Conservation (phyloP, 306 rosid species). For the Ceratonia siliqua region DNA sequence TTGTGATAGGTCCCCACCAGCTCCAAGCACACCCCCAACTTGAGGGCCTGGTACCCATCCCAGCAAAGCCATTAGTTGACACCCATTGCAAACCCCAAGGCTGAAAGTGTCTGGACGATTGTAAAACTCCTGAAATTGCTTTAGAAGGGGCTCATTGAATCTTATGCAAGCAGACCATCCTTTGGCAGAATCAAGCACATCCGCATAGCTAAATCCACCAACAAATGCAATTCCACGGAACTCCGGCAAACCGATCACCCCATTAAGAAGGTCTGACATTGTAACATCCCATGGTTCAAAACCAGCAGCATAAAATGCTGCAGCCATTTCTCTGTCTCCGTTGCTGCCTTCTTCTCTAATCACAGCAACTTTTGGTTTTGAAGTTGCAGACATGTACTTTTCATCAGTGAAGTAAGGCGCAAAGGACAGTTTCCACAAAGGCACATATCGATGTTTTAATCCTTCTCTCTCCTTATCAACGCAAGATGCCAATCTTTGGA, state of each 20-base stretch:
- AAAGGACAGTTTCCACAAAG: slow-evolving; percentile 67
- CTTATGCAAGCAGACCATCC: slow-evolving; percentile 86
- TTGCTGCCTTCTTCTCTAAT: slow-evolving; percentile 93
- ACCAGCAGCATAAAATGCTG: slow-evolving; percentile 73
- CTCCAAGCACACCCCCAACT: slow-evolving; percentile 77
- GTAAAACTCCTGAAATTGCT: slow-evolving; percentile 81
- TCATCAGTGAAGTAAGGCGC: slow-evolving; percentile 67
- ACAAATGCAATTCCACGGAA: slow-evolving; percentile 74
- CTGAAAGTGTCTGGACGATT: slow-evolving; percentile 81
- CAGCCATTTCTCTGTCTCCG: slow-evolving; percentile 91
- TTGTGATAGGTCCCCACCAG: slow-evolving; percentile 78
- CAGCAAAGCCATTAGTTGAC: slow-evolving; percentile 88
- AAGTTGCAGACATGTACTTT: slow-evolving; percentile 47
- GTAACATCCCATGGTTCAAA: slow-evolving; percentile 86
- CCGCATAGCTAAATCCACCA: slow-evolving; percentile 94
- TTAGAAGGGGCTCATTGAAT: slow-evolving; percentile 63
- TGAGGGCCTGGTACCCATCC: slow-evolving; percentile 89
- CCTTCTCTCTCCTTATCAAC: slow-evolving; percentile 78
- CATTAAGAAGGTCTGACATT: slow-evolving; percentile 82
- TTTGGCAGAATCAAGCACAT: slow-evolving; percentile 87
- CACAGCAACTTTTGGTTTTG: slow-evolving; percentile 79
- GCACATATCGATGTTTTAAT: slow-evolving; percentile 63
- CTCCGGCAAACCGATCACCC: slow-evolving; percentile 53
- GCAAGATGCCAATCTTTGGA: slow-evolving; percentile 74
- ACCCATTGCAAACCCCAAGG: slow-evolving; percentile 87